Evolutionary conservation across 768 basidiomycete species (phyloP).

Genomic region (Leccinum uliginosum): DNA sequence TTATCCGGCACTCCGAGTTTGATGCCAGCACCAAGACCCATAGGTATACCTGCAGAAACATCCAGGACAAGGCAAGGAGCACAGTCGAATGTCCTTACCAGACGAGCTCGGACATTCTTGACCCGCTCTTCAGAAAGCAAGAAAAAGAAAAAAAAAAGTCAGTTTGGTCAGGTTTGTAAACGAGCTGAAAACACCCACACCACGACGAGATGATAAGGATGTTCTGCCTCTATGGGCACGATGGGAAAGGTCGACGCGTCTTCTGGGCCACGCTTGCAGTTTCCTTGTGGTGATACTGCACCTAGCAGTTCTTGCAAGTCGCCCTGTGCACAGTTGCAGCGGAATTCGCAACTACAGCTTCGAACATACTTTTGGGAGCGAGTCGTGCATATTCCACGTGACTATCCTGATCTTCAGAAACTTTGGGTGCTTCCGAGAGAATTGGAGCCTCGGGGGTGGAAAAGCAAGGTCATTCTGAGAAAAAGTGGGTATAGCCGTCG

Average conservation of each 20-base stretch:
- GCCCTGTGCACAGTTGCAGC: slow-evolving; percentile 42
- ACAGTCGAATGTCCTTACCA: slow-evolving; percentile 36
- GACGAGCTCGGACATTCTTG: slow-evolving; percentile 82
- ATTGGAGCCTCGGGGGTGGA: slow-evolving; percentile 20
- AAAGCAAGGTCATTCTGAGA: slow-evolving; percentile 21
- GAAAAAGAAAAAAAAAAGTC: slow-evolving; percentile 18
- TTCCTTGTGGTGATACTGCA: slow-evolving; percentile 39
- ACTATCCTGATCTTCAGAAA: slow-evolving; percentile 65
- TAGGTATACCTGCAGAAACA: slow-evolving; percentile 55
- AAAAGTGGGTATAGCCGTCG: slow-evolving; percentile 16
- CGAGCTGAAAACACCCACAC: slow-evolving; percentile 45
- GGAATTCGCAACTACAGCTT: not conserved
- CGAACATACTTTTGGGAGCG: slow-evolving; percentile 59
- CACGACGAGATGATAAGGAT: slow-evolving; percentile 77
- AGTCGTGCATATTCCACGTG: slow-evolving; percentile 88
- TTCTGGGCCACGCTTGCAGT: slow-evolving; percentile 30
- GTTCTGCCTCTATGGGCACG: slow-evolving; percentile 46
- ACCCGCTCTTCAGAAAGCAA: slow-evolving; percentile 42
- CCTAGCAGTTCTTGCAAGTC: slow-evolving; percentile 71
- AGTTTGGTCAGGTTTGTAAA: slow-evolving; percentile 2
- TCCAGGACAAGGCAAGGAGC: slow-evolving; percentile 1
- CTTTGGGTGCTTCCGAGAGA: slow-evolving; percentile 29
- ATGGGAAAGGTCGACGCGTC: slow-evolving; percentile 37
- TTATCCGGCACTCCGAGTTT: slow-evolving; percentile 57
- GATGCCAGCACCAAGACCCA: slow-evolving; percentile 74